These are phyloP conservation scores for Quercus parvula DNA, from an alignment of 306 rosid species.

Conservation along the genomic window DNA sequence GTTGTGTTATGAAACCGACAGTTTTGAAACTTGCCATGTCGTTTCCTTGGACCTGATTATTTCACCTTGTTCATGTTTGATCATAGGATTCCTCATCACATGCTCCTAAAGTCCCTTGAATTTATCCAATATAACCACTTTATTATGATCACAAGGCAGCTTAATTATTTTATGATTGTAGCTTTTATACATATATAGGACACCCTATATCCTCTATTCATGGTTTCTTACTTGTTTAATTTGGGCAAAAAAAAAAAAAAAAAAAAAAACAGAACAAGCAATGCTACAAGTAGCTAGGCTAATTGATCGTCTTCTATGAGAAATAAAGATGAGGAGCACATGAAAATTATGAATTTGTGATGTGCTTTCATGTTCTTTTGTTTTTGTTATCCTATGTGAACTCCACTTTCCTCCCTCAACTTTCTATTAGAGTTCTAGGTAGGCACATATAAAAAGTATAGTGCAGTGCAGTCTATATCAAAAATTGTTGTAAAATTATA, in stretches of 20 bases:
- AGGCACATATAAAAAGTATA: slow-evolving; percentile 1
- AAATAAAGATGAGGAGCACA: slow-evolving; percentile 23
- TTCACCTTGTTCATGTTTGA: slow-evolving; percentile 39
- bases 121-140: slow-evolving; percentile 19
- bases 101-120: slow-evolving; percentile 32
- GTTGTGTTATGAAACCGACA: slow-evolving; percentile 21
- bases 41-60: slow-evolving; percentile 35
- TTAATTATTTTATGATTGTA: slow-evolving; percentile 13
- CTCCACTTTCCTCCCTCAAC: slow-evolving; percentile 27
- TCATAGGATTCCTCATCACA: slow-evolving; percentile 67
- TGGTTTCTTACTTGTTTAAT: slow-evolving; percentile 24
- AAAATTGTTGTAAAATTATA: neutral
- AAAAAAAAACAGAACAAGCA: neutral
- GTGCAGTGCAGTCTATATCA: neutral
- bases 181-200: slow-evolving; percentile 8
- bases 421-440: slow-evolving; percentile 18
- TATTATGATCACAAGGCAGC: slow-evolving; percentile 53
- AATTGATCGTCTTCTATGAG: slow-evolving; percentile 20
- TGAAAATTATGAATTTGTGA: neutral
- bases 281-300: slow-evolving; percentile 14
- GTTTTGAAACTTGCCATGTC: slow-evolving; percentile 42
- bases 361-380: slow-evolving; percentile 13
- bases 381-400: slow-evolving; percentile 23
- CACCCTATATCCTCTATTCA: slow-evolving; percentile 19
- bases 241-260: neutral